Evolutionary conservation across 2,329 filamentous ascomycete genomes (phyloP).

Genomic region (Aspergillus sojae): DNA sequence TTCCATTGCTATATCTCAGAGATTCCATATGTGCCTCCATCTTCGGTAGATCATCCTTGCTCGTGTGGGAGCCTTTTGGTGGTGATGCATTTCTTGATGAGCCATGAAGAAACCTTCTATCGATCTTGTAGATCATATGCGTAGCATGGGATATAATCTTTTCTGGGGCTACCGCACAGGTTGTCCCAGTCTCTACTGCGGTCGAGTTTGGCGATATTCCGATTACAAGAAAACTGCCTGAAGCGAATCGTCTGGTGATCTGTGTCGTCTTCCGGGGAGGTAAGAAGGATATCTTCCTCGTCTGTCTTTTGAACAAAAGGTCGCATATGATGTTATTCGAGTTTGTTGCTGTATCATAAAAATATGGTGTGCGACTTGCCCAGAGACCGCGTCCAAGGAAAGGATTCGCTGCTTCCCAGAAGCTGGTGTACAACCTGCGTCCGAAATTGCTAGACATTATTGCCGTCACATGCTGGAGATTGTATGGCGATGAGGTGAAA

Average conservation of each 20-base stretch:
- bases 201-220: conserved; percentile 42
- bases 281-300: conserved; percentile 25
- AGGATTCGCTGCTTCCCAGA: conserved; percentile 43
- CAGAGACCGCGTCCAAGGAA: conserved; percentile 32
- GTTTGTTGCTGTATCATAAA: conserved; percentile 18
- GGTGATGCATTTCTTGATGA: conserved; percentile 29
- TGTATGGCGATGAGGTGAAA: neutral
- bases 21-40: conserved; percentile 20
- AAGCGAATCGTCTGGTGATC: conserved; percentile 56
- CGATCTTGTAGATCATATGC: conserved; percentile 24
- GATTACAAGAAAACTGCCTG: conserved; percentile 57
- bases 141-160: conserved; percentile 35
- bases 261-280: conserved; percentile 36
- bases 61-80: conserved; percentile 36
- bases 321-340: conserved; percentile 15
- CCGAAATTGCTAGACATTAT: conserved; percentile 52
- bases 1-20: conserved; percentile 19
- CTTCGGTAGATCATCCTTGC: conserved; percentile 22
- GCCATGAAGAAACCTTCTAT: conserved; percentile 21
- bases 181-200: conserved; percentile 36
- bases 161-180: conserved; percentile 34
- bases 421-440: conserved; percentile 50
- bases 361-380: conserved; percentile 27
- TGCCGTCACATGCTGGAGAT: conserved; percentile 47
- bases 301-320: conserved; percentile 19